Evolutionary conservation across 352 stramenopile genomes (phyloP).

Genomic region (Globisporangium polare): DNA sequence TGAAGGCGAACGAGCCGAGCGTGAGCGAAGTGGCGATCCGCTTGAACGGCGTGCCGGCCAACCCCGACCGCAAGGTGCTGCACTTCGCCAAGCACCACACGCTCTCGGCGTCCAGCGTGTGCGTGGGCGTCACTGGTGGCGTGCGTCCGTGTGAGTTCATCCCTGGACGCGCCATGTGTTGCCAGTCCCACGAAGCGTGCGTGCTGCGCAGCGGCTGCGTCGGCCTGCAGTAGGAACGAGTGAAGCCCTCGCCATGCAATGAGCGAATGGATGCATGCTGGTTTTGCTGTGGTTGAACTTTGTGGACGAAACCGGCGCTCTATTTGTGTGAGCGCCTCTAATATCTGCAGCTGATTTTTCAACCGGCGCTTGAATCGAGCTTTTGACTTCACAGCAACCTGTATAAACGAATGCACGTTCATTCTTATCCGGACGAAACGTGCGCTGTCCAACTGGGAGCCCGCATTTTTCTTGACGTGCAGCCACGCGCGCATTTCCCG

Average conservation of each 20-base stretch:
- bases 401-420: not conserved
- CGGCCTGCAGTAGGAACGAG: constrained; percentile 21
- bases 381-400: not conserved
- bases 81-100: constrained; percentile 37
- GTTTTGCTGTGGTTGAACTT: not conserved
- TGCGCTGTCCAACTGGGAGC: not conserved
- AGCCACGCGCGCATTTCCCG: not conserved
- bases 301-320: not conserved
- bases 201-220: constrained; percentile 57
- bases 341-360: not conserved
- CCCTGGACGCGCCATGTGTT: constrained; percentile 68
- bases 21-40: constrained; percentile 19
- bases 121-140: constrained; percentile 24
- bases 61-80: constrained; percentile 54
- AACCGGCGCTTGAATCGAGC: not conserved
- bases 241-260: not conserved
- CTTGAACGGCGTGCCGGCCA: constrained; percentile 37
- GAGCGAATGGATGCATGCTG: not conserved
- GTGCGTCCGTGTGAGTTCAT: constrained; percentile 63
- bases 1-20: constrained; percentile 24
- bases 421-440: not conserved
- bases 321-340: not conserved
- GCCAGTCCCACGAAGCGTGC: constrained; percentile 59
- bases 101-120: constrained; percentile 35
- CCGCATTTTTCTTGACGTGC: not conserved